These are phyloP conservation scores for Lentinula raphanica DNA, from an alignment of 768 basidiomycete species.

Conservation along the genomic window DNA sequence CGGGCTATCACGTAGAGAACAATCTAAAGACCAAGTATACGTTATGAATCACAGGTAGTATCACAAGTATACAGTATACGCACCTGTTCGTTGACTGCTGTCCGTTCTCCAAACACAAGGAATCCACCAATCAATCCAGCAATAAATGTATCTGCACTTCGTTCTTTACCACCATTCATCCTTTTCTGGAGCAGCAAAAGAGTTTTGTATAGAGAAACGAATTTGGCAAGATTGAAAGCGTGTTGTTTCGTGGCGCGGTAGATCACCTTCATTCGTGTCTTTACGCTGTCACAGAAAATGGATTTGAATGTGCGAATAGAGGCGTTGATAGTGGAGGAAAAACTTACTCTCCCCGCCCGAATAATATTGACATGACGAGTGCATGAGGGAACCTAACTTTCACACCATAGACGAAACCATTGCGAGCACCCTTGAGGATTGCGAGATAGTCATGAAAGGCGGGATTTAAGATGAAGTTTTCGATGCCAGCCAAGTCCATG, in stretches of 20 bases:
- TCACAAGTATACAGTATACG: constrained; percentile 19
- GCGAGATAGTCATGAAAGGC: constrained; percentile 86
- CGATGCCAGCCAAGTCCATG: constrained; percentile 19
- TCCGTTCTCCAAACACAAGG: constrained; percentile 79
- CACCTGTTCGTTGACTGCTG: constrained; percentile 90
- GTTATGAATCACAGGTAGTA: not conserved
- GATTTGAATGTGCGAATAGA: not conserved
- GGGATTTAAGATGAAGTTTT: constrained; percentile 59
- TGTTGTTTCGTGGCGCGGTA: constrained; percentile 86
- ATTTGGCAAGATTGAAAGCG: constrained; percentile 87
- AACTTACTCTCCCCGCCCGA: constrained; percentile 86
- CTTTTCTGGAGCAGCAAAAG: constrained; percentile 79
- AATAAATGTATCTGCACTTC: constrained; percentile 80
- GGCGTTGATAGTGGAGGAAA: not conserved
- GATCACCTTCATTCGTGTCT: constrained; percentile 59
- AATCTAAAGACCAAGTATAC: constrained; percentile 49
- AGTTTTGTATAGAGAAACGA: constrained; percentile 90
- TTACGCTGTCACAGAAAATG: constrained; percentile 49
- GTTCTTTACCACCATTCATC: constrained; percentile 75
- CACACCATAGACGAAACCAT: constrained; percentile 85
- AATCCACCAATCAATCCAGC: constrained; percentile 93
- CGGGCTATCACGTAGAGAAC: constrained; percentile 95
- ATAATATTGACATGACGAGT: constrained; percentile 91
- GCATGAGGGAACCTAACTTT: constrained; percentile 96
- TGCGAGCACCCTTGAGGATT: constrained; percentile 90